phyloP scores from a whole-genome alignment of 371 early-diverging fungal species.

The Rhizopus stolonifer region DNA sequence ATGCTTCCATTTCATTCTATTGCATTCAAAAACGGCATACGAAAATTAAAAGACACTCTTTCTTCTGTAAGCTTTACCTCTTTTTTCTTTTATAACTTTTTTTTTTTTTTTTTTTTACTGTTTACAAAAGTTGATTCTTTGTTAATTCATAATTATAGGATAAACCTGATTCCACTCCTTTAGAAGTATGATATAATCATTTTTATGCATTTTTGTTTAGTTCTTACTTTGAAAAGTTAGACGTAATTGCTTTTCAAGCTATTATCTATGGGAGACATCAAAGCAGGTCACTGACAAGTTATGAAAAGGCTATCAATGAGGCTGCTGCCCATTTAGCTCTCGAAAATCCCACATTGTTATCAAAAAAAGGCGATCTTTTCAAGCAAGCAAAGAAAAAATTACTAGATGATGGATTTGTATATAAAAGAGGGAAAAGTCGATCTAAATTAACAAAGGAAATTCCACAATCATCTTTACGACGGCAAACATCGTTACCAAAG shows the following conservation, averaged over 20 bases:
- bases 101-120: conserved; percentile 2
- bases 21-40: conserved; percentile 43
- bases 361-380: conserved; percentile 51
- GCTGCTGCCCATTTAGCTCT: conserved; percentile 55
- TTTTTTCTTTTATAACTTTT: background rate
- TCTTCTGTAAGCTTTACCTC: background rate
- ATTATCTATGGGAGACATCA: conserved; percentile 58
- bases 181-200: conserved; percentile 3
- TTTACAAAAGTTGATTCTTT: background rate
- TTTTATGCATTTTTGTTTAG: background rate
- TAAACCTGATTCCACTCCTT: background rate
- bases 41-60: conserved; percentile 26
- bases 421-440: conserved; percentile 60
- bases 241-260: conserved; percentile 52
- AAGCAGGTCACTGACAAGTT: conserved; percentile 48
- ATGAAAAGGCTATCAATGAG: conserved; percentile 58
- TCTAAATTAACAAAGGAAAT: conserved; percentile 49
- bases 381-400: conserved; percentile 58
- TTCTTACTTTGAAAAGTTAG: conserved; percentile 6
- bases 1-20: conserved; percentile 57
- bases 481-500: conserved; percentile 11
- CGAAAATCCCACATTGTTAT: conserved; percentile 45
- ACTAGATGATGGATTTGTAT: conserved; percentile 53
- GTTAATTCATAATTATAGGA: background rate
- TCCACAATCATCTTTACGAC: conserved; percentile 20